Conservation (phyloP, 306 rosid species). For the Vigna unguiculata region DNA sequence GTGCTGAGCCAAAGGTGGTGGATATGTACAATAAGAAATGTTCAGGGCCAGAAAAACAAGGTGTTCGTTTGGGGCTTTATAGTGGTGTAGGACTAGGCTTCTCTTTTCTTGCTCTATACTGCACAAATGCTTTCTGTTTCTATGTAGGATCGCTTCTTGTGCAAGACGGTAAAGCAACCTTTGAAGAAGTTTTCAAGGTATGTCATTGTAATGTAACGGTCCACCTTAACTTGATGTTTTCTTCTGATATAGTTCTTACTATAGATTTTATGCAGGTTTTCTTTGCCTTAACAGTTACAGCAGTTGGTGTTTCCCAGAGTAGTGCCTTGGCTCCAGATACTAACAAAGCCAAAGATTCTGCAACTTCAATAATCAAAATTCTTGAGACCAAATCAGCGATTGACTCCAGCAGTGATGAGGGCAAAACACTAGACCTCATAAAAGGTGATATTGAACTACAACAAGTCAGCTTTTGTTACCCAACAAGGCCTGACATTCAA, state of each 20-base stretch:
- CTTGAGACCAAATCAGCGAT: constrained; percentile 74
- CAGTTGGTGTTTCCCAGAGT: constrained; percentile 72
- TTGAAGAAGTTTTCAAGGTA: constrained; percentile 89
- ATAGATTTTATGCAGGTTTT: constrained; percentile 63
- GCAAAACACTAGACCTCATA: constrained; percentile 52
- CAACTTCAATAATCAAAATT: constrained; percentile 77
- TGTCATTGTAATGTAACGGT: constrained; percentile 55
- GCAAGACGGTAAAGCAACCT: constrained; percentile 67
- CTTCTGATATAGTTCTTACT: constrained; percentile 31
- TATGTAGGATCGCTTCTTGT: constrained; percentile 75
- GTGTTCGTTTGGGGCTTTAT: constrained; percentile 71
- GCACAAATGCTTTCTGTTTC: constrained; percentile 79
- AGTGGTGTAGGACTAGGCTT: constrained; percentile 82
- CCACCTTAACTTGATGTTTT: background rate
- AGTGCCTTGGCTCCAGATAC: constrained; percentile 78
- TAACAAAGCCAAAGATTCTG: constrained; percentile 80
- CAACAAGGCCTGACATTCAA: constrained; percentile 77
- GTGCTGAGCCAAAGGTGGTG: constrained; percentile 88
- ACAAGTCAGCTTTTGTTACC: constrained; percentile 71
- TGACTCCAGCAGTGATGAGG: constrained; percentile 70
- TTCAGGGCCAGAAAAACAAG: constrained; percentile 63
- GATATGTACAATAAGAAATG: constrained; percentile 70
- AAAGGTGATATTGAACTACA: constrained; percentile 67
- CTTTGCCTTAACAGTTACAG: constrained; percentile 77
- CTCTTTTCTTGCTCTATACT: constrained; percentile 63